These are phyloP conservation scores for Fusarium multiceps DNA, from an alignment of 2,329 filamentous ascomycete genomes.

Conservation along the genomic window DNA sequence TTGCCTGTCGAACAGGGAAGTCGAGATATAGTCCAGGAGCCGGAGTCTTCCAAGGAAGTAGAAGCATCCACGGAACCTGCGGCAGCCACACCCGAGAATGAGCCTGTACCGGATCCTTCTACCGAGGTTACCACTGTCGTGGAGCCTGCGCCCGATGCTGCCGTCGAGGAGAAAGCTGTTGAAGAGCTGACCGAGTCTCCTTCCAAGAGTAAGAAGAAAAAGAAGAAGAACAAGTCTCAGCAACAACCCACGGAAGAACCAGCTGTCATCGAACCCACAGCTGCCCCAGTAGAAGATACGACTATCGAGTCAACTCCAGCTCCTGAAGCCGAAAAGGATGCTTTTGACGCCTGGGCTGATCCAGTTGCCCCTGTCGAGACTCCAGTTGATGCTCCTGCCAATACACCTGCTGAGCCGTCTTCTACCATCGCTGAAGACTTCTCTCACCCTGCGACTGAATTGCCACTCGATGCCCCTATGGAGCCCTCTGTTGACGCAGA, in stretches of 20 bases:
- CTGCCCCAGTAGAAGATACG: constrained; percentile 4
- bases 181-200: constrained; percentile 15
- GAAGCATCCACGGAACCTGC: constrained; percentile 11
- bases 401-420: not conserved
- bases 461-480: not conserved
- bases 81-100: constrained; percentile 5
- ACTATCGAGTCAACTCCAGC: not conserved
- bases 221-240: constrained; percentile 41
- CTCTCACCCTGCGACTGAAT: not conserved
- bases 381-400: not conserved
- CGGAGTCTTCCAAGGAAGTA: not conserved
- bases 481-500: constrained; percentile 18
- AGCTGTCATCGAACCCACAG: not conserved
- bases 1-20: not conserved
- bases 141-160: constrained; percentile 29
- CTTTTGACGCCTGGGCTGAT: constrained; percentile 37
- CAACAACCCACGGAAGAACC: constrained; percentile 19
- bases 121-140: not conserved
- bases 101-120: not conserved
- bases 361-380: not conserved
- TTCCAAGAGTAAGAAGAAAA: constrained; percentile 43
- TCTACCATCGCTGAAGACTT: not conserved
- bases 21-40: not conserved
- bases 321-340: constrained; percentile 19
- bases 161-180: not conserved